Percentiles rank a stretch among this genome's conserved stretches.
These are phyloP conservation scores for Phaeolepiota aurea DNA, from an alignment of 768 basidiomycete genomes.

Conservation along the genomic window DNA sequence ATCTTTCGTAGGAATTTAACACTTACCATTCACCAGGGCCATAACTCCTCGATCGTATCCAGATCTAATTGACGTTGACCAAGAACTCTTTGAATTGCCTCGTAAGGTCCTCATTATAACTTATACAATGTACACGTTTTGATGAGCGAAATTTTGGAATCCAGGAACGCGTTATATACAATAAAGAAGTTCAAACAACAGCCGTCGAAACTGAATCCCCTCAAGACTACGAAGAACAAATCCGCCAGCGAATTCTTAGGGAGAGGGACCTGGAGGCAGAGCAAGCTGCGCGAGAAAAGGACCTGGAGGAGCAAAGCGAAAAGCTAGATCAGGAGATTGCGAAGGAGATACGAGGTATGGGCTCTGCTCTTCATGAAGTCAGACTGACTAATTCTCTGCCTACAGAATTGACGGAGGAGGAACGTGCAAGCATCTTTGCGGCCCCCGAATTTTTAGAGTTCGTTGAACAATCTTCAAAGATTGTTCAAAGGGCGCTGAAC, in stretches of 20 bases:
- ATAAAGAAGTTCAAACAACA: constrained; percentile 79
- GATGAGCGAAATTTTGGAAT: constrained; percentile 1
- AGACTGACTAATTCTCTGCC: not conserved
- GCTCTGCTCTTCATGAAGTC: not conserved
- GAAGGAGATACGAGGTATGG: constrained; percentile 71
- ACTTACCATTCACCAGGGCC: constrained; percentile 27
- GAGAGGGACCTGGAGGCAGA: constrained; percentile 71
- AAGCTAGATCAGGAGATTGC: constrained; percentile 83
- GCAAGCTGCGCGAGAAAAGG: constrained; percentile 59
- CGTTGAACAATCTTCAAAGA: constrained; percentile 90
- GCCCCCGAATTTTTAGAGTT: constrained; percentile 91
- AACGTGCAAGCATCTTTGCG: constrained; percentile 71
- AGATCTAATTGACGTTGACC: constrained; percentile 85
- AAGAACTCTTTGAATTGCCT: constrained; percentile 86
- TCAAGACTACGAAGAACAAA: constrained; percentile 57
- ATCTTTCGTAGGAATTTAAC: constrained; percentile 3
- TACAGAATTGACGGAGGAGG: constrained; percentile 81
- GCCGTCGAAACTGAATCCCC: constrained; percentile 46
- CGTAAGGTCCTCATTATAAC: constrained; percentile 34
- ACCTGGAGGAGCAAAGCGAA: constrained; percentile 75
- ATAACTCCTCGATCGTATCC: constrained; percentile 57
- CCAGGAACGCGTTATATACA: constrained; percentile 75
- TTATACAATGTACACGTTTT: not conserved
- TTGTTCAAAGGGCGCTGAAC: constrained; percentile 89
- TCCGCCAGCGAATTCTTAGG: constrained; percentile 57